phyloP scores from a whole-genome alignment of 139 green algal genomes.

The Micromonas commoda region DNA sequence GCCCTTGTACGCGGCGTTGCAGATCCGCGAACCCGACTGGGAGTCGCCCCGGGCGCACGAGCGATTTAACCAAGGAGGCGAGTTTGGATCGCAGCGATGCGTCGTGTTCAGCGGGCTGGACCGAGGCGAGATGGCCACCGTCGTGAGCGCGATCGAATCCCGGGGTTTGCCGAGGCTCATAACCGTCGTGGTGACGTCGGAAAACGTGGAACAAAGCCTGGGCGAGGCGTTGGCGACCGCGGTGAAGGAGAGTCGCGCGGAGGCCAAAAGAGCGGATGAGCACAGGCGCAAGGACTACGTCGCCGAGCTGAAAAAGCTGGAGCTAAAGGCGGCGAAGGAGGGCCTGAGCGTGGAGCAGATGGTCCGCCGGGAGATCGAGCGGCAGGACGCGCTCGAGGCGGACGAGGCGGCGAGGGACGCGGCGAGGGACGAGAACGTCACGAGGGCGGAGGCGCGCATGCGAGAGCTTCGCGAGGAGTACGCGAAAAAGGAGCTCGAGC shows the following conservation, averaged over 20 bases:
- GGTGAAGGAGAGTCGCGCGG: background rate
- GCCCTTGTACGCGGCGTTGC: background rate
- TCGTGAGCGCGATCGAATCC: slow-evolving; percentile 11
- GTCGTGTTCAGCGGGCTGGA: slow-evolving; percentile 10
- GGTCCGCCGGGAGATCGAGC: background rate
- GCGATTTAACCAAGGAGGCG: background rate
- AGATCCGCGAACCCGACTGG: background rate
- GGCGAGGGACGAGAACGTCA: background rate
- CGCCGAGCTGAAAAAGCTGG: background rate
- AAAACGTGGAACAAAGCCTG: background rate
- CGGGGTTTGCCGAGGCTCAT: background rate
- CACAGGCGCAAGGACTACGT: background rate
- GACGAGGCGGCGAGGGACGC: background rate
- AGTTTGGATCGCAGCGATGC: background rate
- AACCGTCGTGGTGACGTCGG: background rate
- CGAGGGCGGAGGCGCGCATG: background rate
- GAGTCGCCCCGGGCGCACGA: background rate
- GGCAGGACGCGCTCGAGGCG: background rate
- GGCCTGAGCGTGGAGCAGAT: background rate
- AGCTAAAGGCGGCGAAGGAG: background rate
- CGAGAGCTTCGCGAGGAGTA: background rate
- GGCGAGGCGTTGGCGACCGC: slow-evolving; percentile 7
- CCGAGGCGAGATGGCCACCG: background rate
- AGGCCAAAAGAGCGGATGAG: background rate
- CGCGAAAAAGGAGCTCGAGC: background rate